Percentiles rank a stretch among this genome's conserved stretches.
These are phyloP conservation scores for Pseudocercospora macadamiae DNA, from an alignment of 2,329 filamentous ascomycete genomes.

Conservation along the genomic window DNA sequence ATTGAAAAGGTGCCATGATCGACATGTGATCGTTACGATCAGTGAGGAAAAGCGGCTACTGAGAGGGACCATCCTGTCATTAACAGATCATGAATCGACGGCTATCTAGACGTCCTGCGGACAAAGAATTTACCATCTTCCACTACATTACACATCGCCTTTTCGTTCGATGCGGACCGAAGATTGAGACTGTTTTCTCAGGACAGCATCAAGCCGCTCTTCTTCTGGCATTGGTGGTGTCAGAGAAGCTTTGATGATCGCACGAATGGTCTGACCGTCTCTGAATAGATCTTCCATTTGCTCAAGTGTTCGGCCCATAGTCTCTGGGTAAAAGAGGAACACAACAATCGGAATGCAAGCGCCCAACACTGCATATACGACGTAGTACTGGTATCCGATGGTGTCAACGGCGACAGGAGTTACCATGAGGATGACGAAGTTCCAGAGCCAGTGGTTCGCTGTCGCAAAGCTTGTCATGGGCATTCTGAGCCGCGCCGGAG, in stretches of 20 bases:
- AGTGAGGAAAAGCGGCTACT: too few species aligned
- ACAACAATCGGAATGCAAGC: conserved; percentile 44
- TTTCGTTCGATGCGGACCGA: neutral
- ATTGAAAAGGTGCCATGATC: conserved; percentile 6
- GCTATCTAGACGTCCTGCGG: too few species aligned
- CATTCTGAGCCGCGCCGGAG: conserved; percentile 31
- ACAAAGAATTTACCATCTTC: too few species aligned
- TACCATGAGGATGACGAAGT: conserved; percentile 50
- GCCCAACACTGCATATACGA: conserved; percentile 53
- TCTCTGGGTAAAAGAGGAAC: conserved; percentile 50
- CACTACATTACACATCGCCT: neutral
- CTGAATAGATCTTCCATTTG: conserved; percentile 44
- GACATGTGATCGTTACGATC: too few species aligned
- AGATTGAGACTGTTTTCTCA: neutral
- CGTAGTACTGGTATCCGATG: conserved; percentile 57
- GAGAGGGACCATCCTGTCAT: too few species aligned
- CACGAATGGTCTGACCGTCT: neutral
- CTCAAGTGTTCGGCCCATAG: conserved; percentile 19
- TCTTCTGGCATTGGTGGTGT: neutral
- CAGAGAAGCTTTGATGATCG: conserved; percentile 3
- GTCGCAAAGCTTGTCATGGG: conserved; percentile 60
- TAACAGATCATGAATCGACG: too few species aligned
- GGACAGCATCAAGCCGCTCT: neutral
- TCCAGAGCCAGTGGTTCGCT: conserved; percentile 56
- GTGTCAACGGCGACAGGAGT: conserved; percentile 52